Evolutionary conservation across 495 filamentous ascomycete species (phyloP), one percentile per base, ranked within the genome.

Genomic region (Penicillium mononematosum): DNA sequence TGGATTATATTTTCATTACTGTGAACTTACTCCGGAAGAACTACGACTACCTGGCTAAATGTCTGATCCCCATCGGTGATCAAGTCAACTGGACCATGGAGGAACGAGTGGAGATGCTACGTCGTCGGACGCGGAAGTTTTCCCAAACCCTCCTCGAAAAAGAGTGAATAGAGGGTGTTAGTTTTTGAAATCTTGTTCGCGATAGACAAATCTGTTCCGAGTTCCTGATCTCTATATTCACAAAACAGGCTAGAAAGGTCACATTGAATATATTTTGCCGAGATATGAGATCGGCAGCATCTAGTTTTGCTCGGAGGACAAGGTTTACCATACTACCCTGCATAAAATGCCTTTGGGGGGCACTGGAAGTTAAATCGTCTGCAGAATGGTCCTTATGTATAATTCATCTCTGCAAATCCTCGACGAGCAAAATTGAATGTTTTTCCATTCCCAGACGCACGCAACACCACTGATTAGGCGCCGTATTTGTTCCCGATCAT

Each of bases 1-100:
- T 89, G 58, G 87, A 90, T 58, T 90, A 86, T 61, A 69, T 89
- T 34, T 83, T 84, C 76, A 83, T 90, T 52, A 88, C 86, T 1
- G 61, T 85, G 24, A 75, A 75, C 19, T 65, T 89, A 22, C 53
- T 89, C 48, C 70, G 70, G 43, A 87, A 86, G 67, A 78, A 90
- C 63, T 89, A 89, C 56, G 65, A 65, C 17, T 69, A 85, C 60
- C 75, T 89, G 10, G 87, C 87, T 3, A 74, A 74, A 47, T 81
- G 84, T 55, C 65, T 90, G 22, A 84, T 90, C 42, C 87, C 87
- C 1, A 86, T 90, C 4, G 85, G 85, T 3, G 78, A 85, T 16
- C 87, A 89, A 73, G 79, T 84, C 44, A 66, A 69, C 16, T 81
- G 88, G 85, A 83, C 72, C 4, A 63, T 81, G 55, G 75, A 80